phyloP scores from a whole-genome alignment of 805 yeast species.

The Candida saitoana region DNA sequence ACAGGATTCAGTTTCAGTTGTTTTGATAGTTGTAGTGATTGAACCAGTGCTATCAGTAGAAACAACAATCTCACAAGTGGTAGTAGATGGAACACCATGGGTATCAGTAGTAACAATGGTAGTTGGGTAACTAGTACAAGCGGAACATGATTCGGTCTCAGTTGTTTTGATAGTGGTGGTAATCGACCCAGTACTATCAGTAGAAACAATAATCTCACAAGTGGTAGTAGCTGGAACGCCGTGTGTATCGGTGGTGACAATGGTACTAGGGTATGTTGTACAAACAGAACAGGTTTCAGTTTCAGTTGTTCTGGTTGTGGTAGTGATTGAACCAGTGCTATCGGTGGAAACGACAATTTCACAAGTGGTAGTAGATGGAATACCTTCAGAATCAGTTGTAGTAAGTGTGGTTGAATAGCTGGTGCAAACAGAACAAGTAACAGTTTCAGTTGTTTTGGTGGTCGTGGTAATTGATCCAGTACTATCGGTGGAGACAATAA shows the following conservation, averaged over 20 bases:
- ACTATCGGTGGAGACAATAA: slow-evolving; percentile 12
- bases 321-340: slow-evolving; percentile 7
- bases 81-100: slow-evolving; percentile 10
- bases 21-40: slow-evolving; percentile 1
- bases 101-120: slow-evolving; percentile 13
- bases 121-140: slow-evolving; percentile 13
- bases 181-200: slow-evolving; percentile 14
- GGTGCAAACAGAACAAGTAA: slow-evolving; percentile 8
- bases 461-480: slow-evolving; percentile 4
- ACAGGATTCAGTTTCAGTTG: slow-evolving; percentile 7
- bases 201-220: slow-evolving; percentile 12
- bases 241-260: slow-evolving; percentile 10
- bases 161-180: slow-evolving; percentile 11
- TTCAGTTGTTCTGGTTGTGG: slow-evolving; percentile 7
- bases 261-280: slow-evolving; percentile 12
- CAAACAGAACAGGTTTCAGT: slow-evolving; percentile 8
- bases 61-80: slow-evolving; percentile 12
- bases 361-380: slow-evolving; percentile 9
- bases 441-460: not conserved
- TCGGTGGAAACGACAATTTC: slow-evolving; percentile 13
- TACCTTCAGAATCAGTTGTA: slow-evolving; percentile 9
- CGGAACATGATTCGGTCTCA: slow-evolving; percentile 15
- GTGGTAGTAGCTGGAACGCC: slow-evolving; percentile 10
- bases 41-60: slow-evolving; percentile 17
- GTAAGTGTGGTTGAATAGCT: slow-evolving; percentile 11